phyloP scores from a whole-genome alignment of 2,329 filamentous ascomycete species.

The Ascomycota sp. region DNA sequence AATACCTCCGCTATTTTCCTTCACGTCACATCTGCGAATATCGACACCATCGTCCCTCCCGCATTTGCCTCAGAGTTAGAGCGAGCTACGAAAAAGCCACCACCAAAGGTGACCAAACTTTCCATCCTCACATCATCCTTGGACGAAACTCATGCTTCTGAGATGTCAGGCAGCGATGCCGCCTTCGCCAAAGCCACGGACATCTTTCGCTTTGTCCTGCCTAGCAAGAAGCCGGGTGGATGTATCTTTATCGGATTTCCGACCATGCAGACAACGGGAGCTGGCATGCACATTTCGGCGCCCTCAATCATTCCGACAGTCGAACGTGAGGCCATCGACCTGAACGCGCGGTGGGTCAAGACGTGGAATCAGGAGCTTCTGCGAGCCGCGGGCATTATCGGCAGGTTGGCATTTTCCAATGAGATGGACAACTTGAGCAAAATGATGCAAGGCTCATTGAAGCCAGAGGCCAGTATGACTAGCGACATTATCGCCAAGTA shows the following conservation, averaged over 20 bases:
- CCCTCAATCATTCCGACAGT: conserved; percentile 94
- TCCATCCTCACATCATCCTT: conserved; percentile 83
- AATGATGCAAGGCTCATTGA: conserved; percentile 30
- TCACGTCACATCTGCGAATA: conserved; percentile 64
- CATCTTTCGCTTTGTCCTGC: conserved; percentile 78
- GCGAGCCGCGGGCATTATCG: conserved; percentile 73
- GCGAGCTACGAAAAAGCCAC: conserved; percentile 90
- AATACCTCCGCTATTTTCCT: conserved; percentile 72
- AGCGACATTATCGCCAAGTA: conserved; percentile 44
- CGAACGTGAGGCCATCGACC: conserved; percentile 86
- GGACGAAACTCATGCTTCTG: conserved; percentile 52
- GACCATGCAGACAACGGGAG: conserved; percentile 88
- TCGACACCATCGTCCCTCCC: conserved; percentile 53
- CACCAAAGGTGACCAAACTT: conserved; percentile 69
- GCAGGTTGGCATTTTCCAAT: conserved; percentile 67
- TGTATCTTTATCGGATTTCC: conserved; percentile 95
- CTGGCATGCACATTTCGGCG: conserved; percentile 83
- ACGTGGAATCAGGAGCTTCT: conserved; percentile 93
- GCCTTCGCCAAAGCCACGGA: conserved; percentile 41
- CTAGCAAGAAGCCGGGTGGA: conserved; percentile 61
- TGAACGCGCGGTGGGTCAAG: conserved; percentile 86
- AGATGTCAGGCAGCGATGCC: conserved; percentile 23
- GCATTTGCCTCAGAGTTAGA: conserved; percentile 72
- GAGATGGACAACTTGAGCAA: conserved; percentile 63
- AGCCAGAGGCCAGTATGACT: conserved; percentile 30